Base-by-base conservation (phyloP, 2,329 filamentous ascomycete genomes). In the Talaromyces sp. region DNA sequence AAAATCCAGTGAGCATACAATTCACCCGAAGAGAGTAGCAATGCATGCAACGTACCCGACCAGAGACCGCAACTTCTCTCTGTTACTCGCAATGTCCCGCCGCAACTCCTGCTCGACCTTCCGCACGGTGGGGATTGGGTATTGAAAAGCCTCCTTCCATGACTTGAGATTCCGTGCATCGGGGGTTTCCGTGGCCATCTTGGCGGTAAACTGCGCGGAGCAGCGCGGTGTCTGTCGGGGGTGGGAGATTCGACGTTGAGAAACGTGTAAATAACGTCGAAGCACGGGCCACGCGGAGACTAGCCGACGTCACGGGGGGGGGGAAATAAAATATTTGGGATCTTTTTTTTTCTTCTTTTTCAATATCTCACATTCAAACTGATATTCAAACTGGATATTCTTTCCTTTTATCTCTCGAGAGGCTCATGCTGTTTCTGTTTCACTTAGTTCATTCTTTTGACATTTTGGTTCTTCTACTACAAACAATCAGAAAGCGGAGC, bases 121-220 rank as follows among this genome's bases (percentile, higher is more conserved):
- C 36, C 83, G 81, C 50, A 86, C 83, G 31, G 80, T 78, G 6
- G 84, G 83, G 51, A 88, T 78, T 1, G 84, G 83, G 65, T 85
- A 81, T 66, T 86, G 80, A 68, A 88, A 88, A 37, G 84, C 85
- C 76, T 88, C 84, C 67, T 87, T 80, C 85, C 85, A 88, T 67
- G 79, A 78, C 62, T 79, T 75, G 60, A 87, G 77, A 56, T 75
- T 77, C 61, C 79, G 75, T 15, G 82, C 77, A 66, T 87, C 82
- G 37, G 82, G 81, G 33, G 77, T 77, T 65, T 83, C 81, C 35
- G 74, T 72, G n/a, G 81, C 74, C 80, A 84, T 84, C 37, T 69
- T 53, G 45, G 28, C 57, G 37, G 40, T 22, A 35, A 19, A 35
- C 45, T 51, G 51, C 50, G 45, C 37, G 28, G 33, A 28, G 53